Percentiles rank a stretch among this genome's conserved stretches.
phyloP scores from a whole-genome alignment of 495 filamentous ascomycete species.

The Penicillium pulvis region DNA sequence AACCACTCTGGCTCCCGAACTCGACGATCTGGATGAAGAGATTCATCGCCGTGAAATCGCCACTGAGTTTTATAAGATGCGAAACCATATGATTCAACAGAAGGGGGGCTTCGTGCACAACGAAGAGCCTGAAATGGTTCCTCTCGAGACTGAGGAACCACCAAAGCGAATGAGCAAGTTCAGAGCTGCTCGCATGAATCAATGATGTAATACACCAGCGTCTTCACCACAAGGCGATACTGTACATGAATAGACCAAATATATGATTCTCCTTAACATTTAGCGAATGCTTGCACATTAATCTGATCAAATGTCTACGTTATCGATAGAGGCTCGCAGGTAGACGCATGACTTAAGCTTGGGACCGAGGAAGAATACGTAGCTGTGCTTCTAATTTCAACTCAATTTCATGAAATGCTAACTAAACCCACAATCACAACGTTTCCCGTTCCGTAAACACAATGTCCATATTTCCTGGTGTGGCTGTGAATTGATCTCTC shows the following conservation, averaged over 20 bases:
- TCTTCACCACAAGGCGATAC: not conserved
- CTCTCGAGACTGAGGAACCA: slow-evolving; percentile 61
- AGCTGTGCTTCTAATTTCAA: too few relatives aligned
- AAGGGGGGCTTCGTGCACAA: slow-evolving; percentile 72
- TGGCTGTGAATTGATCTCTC: too few relatives aligned
- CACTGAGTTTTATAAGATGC: slow-evolving; percentile 74
- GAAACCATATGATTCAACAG: slow-evolving; percentile 75
- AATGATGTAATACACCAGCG: not conserved
- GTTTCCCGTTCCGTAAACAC: too few relatives aligned
- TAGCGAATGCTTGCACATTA: not conserved
- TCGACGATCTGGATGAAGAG: slow-evolving; percentile 73
- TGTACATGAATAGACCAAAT: slow-evolving; percentile 21
- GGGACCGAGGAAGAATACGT: too few relatives aligned
- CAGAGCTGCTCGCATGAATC: slow-evolving; percentile 72
- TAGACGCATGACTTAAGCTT: too few relatives aligned
- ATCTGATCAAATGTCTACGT: too few relatives aligned
- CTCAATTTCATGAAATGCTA: too few relatives aligned
- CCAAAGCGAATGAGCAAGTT: slow-evolving; percentile 83
- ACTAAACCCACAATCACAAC: too few relatives aligned
- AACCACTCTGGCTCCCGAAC: slow-evolving; percentile 46
- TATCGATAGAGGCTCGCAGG: too few relatives aligned
- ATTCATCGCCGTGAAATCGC: slow-evolving; percentile 75
- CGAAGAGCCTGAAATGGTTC: slow-evolving; percentile 59
- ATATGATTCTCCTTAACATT: not conserved
- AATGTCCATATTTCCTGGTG: too few relatives aligned